A percentile compares a stretch with the other conserved stretches of the same genome.
Evolutionary conservation across 805 yeast species (phyloP).

Genomic region (Saturnispora serradocipensis): DNA sequence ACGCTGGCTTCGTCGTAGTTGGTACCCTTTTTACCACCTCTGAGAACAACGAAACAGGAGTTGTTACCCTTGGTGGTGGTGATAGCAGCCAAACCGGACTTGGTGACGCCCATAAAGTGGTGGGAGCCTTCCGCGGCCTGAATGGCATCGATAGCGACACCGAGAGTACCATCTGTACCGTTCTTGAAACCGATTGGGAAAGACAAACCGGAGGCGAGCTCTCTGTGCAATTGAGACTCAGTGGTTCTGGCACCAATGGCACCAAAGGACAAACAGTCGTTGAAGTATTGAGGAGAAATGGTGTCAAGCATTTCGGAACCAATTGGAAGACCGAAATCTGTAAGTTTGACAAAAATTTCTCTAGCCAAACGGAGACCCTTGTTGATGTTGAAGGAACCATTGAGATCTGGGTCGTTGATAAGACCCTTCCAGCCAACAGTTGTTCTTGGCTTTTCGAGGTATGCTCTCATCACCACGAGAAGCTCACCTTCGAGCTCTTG

Average conservation of each 20-base stretch:
- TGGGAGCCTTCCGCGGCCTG: slow-evolving; percentile 87
- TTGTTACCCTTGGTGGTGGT: slow-evolving; percentile 94
- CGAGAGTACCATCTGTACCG: slow-evolving; percentile 93
- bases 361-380: slow-evolving; percentile 87
- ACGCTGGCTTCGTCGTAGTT: slow-evolving; percentile 83
- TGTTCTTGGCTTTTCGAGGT: slow-evolving; percentile 96
- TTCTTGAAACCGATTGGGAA: slow-evolving; percentile 98
- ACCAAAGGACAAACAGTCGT: slow-evolving; percentile 86
- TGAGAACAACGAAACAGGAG: slow-evolving; percentile 84
- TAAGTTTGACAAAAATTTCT: slow-evolving; percentile 73
- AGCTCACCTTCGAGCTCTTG: slow-evolving; percentile 69
- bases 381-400: slow-evolving; percentile 88
- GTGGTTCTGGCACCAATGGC: slow-evolving; percentile 99
- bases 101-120: slow-evolving; percentile 95
- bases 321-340: slow-evolving; percentile 75
- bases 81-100: slow-evolving; percentile 94
- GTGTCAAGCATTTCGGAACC: slow-evolving; percentile 98
- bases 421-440: slow-evolving; percentile 99
- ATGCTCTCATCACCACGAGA: slow-evolving; percentile 90
- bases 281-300: slow-evolving; percentile 89
- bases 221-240: slow-evolving; percentile 96
- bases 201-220: slow-evolving; percentile 93
- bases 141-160: slow-evolving; percentile 90
- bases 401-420: slow-evolving; percentile 92
- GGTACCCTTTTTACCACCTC: slow-evolving; percentile 94